These are phyloP conservation scores for Penicillium sp. DNA, from an alignment of 2,329 filamentous ascomycete species.

Conservation along the genomic window DNA sequence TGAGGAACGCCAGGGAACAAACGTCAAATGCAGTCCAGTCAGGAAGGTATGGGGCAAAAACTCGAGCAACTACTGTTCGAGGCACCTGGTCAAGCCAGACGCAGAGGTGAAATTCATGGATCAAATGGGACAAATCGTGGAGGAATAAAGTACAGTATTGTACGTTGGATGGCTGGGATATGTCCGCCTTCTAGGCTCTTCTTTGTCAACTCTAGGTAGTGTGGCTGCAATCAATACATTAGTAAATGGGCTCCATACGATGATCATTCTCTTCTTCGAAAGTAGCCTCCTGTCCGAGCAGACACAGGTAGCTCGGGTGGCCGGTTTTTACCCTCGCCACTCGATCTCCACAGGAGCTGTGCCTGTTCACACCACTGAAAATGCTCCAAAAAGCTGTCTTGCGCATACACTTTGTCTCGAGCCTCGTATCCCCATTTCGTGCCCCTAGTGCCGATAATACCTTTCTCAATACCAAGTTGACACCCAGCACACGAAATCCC, in stretches of 20 bases:
- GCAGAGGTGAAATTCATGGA: background rate
- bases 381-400: slow-evolving; percentile 8
- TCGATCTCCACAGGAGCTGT: slow-evolving; percentile 11
- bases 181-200: background rate
- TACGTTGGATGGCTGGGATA: background rate
- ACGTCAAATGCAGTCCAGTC: slow-evolving; percentile 2
- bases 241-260: slow-evolving; percentile 4
- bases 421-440: slow-evolving; percentile 5
- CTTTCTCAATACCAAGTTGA: slow-evolving; percentile 14
- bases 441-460: slow-evolving; percentile 9
- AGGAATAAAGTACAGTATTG: background rate
- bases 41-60: background rate
- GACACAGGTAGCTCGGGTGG: slow-evolving; percentile 9
- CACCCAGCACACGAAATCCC: slow-evolving; percentile 13
- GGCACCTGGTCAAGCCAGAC: slow-evolving; percentile 4
- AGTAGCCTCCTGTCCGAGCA: slow-evolving; percentile 12
- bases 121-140: background rate
- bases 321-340: slow-evolving; percentile 6
- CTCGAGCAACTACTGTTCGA: background rate
- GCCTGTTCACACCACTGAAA: slow-evolving; percentile 10
- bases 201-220: background rate
- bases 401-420: slow-evolving; percentile 13
- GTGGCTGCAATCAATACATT: slow-evolving; percentile 1
- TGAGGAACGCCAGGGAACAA: background rate
- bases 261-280: slow-evolving; percentile 11